Conservation (phyloP, 306 rosid species). For the Cucurbita pepo region DNA sequence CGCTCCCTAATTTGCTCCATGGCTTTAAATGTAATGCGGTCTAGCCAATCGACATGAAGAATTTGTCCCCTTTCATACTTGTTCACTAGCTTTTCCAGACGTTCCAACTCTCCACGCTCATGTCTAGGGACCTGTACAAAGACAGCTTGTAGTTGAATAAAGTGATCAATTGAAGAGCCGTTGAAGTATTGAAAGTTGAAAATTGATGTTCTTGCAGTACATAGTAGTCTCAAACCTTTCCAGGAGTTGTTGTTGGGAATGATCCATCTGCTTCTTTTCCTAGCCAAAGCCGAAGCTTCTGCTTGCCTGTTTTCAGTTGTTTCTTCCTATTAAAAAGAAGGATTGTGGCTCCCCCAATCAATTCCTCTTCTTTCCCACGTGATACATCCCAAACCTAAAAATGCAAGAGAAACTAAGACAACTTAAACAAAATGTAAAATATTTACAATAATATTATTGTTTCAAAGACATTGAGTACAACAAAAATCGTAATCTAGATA, state of each 20-base stretch:
- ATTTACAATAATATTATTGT: not conserved
- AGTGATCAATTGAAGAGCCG: slow-evolving; percentile 5
- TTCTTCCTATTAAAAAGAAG: slow-evolving; percentile 74
- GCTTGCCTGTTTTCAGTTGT: slow-evolving; percentile 95
- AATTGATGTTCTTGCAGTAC: not conserved
- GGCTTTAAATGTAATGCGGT: slow-evolving; percentile 69
- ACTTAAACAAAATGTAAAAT: not conserved
- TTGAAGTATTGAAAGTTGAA: not conserved
- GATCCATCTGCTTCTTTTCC: slow-evolving; percentile 90
- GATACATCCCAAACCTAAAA: slow-evolving; percentile 95
- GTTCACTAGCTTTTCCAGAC: slow-evolving; percentile 79
- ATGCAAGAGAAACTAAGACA: not conserved
- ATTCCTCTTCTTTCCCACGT: slow-evolving; percentile 60
- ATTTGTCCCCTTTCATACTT: slow-evolving; percentile 93
- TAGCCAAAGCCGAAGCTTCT: slow-evolving; percentile 86
- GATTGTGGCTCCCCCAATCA: slow-evolving; percentile 94
- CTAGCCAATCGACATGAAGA: slow-evolving; percentile 85
- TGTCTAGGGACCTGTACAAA: slow-evolving; percentile 67
- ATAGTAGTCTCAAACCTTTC: slow-evolving; percentile 47
- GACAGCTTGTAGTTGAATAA: not conserved
- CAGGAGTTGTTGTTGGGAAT: slow-evolving; percentile 72
- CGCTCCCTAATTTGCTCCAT: slow-evolving; percentile 70
- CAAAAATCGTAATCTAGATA: not conserved
- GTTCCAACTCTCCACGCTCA: slow-evolving; percentile 88
- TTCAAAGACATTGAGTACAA: not conserved